Evolutionary conservation across 2,329 filamentous ascomycete genomes (phyloP), one percentile per base, ranked within the genome.

Genomic region (Claviceps arundinis): DNA sequence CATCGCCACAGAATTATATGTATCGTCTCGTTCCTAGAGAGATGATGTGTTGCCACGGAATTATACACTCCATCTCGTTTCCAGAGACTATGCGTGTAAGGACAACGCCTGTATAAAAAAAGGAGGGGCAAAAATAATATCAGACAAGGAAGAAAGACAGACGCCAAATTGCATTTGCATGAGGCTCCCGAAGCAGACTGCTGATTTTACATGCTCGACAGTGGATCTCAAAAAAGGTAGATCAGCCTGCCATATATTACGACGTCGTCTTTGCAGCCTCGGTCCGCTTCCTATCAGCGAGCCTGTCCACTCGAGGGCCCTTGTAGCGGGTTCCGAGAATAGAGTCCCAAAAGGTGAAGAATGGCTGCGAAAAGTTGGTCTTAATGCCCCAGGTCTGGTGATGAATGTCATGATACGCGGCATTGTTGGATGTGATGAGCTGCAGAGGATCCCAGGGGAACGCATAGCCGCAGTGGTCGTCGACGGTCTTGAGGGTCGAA

Each of bases 301-400:
- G 71, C 48, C 66, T 59, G 55, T 67, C 62, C 43, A 61, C 59
- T 16, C 73, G 73, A 53, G 75, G 82, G 48, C 87, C 88, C 54
- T 78, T 81, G 83, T 89, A 96, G 68, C 81, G 85, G 24, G 93
- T 98, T 50, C 84, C 82, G 22, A 95, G 73, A 30, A 89, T 64
- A 47, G 79, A 76, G 66, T 98, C 93, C 89, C 93, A 97, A 70
- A 96, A 89, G 47, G 87, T 96, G 71, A 97, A 96, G 72, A 90
- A 94, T 3, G 88, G 88, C 68, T 94, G 88, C 5, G 84, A 85
- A 67, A 89, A 94, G 70, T 94, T 94, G 57, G 85, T 87, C 78
- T 97, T 98, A 76, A 98, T 95, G 53, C 93, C 93, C 90, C 91
- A 97, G 69, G 87, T 94, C 70, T 98, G 93, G 71, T 98, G 93